Evolutionary conservation across 2,329 filamentous ascomycete species (phyloP), one percentile per base, ranked within the genome.

Genomic region (Aspergillus niger): DNA sequence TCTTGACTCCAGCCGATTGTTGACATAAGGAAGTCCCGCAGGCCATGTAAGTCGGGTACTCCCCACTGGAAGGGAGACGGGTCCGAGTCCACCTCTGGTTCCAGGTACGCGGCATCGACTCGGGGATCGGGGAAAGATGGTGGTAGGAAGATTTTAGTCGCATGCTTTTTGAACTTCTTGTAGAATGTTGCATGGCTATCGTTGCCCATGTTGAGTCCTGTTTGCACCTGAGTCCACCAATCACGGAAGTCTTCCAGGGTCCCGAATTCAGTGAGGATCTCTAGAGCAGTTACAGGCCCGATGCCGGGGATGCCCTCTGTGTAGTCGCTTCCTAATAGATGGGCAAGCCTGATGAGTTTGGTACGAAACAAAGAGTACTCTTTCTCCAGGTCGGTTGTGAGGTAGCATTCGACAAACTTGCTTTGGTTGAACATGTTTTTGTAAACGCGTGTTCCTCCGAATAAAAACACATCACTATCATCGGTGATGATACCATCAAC

Each of bases 341-440:
- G 93, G 0, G 95, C 95, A 60, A 98, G 86, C 17, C 90, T 85
- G 63, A 99, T 97, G 55, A 99, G 86, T 70, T 94, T 91, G 57
- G 89, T 84, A n/a, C 94, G 87, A 3, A 91, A 89, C 0, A 99
- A 85, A 0, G 91, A 91, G 63, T 97, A 89, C 69, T 99, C 96
- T 68, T 90, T 90, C 70, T 96, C 91, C 0, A 99, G 82, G 70
- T 99, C 95, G 0, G 81, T 82, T 2, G 88, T 80, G 8, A 99
- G 84, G 73, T 98, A 99, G 77, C 95, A 98, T 78, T 99, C 95
- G 44, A 99, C 95, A 69, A 92, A 96, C 74, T 99, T 99, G 76
- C 95, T 95, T 69, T 92, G 89, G 77, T 97, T 99, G 82, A 99
- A 99, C 92, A 99, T 96, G 80, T 99, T 99, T 77, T 99, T 99